phyloP scores from a whole-genome alignment of 345 rosid species.

The Lepidium africanum region DNA sequence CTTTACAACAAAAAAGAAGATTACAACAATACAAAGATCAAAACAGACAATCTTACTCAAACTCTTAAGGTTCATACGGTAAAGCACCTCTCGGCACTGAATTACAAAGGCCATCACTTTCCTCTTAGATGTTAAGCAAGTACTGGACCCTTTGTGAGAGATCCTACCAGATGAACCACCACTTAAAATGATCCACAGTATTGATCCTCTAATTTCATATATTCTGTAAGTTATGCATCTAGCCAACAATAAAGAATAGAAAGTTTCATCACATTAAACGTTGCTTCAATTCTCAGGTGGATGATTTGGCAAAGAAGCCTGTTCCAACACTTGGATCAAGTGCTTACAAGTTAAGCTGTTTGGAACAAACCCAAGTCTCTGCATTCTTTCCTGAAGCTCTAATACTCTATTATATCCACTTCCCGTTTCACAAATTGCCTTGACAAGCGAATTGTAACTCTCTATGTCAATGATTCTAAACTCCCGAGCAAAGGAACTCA shows the following conservation, averaged over 20 bases:
- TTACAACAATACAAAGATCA: too few relatives aligned
- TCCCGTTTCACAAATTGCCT: constrained; percentile 35
- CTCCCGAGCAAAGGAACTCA: constrained; percentile 50
- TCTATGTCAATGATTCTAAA: constrained; percentile 45
- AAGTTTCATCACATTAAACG: neutral
- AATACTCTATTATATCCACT: constrained; percentile 35
- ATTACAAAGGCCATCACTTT: neutral
- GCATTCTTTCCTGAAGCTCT: constrained; percentile 56
- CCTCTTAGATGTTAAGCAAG: neutral
- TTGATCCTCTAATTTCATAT: neutral
- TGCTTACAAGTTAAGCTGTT: constrained; percentile 46
- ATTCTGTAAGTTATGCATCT: neutral
- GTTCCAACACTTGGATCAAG: constrained; percentile 38
- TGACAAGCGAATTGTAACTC: constrained; percentile 50
- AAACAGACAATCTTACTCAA: too few relatives aligned
- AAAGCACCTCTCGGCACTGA: neutral
- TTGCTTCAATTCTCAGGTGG: neutral
- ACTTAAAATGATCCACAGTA: neutral
- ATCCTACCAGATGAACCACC: neutral
- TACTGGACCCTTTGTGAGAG: neutral
- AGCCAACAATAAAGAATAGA: neutral
- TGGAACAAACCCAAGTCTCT: constrained; percentile 65
- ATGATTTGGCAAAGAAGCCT: neutral
- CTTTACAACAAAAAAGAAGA: too few relatives aligned
- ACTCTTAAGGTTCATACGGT: neutral